Evolutionary conservation across 2,329 filamentous ascomycete genomes (phyloP), one percentile per base, ranked within the genome.

Genomic region (Colletotrichum nymphaeae): DNA sequence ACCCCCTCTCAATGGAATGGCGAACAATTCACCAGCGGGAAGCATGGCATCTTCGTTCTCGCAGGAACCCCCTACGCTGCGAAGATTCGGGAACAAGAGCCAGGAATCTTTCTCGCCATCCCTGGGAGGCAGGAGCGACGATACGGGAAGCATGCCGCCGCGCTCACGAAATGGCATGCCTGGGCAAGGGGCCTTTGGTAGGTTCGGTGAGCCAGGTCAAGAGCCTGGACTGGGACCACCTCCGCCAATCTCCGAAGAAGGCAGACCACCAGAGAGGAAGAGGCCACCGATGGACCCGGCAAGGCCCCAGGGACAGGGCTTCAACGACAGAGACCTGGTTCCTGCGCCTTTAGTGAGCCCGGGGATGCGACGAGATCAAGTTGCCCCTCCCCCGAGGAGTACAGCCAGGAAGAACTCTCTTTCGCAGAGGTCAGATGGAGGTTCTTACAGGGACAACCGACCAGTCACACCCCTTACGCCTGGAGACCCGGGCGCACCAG

Each of bases 281-380:
- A 84, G 92, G 62, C 92, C 92, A 2, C 90, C 91, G 0, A 93
- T 94, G 90, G 89, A 92, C 72, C 87, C 88, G 8, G 81, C 88
- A 7, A 84, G 89, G 37, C 88, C 88, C 8, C 84, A 86, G 63
- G 86, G 82, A 9, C 84, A 86, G 62, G 86, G 82, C 59, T 75
- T 78, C 53, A 79, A 79, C 16, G 86, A 91, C 75, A 86, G 85
- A 60, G 87, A 89, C 65, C 80, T 91, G 46, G 88, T 91, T 3
- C 89, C 89, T 7, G 89, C 88, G 4, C 89, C 89, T 5, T 78
- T 91, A 55, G 88, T 89, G 82, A 90, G 88, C 76, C 86, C 87
- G 30, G 81, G 80, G 8, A 80, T 81, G 67, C 87, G 86, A 58
- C 84, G 83, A 75, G 86, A 88, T 28, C 83, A 81, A 26, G 79